phyloP scores from a whole-genome alignment of 148 eudicot species.

The Chenopodium berlandieri region DNA sequence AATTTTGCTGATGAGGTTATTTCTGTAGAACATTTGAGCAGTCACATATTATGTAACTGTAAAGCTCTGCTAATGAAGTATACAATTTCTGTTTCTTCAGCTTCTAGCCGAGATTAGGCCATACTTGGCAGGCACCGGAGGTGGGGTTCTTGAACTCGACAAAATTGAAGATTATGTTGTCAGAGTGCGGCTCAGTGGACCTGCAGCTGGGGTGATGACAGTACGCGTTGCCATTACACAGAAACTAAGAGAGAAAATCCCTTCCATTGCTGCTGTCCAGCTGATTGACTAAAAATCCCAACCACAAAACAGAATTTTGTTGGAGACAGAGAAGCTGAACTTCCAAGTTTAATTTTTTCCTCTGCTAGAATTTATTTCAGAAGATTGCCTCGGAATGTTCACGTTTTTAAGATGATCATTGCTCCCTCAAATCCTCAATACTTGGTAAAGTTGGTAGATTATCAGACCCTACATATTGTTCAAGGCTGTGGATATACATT shows the following conservation, averaged over 20 bases:
- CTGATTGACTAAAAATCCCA: conserved; percentile 47
- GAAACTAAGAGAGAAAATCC: conserved; percentile 84
- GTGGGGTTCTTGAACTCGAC: conserved; percentile 83
- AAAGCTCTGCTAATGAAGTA: not conserved
- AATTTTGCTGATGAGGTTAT: not conserved
- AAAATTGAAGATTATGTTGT: conserved; percentile 58
- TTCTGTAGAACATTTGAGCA: not conserved
- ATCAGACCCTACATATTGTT: not conserved
- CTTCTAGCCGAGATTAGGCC: conserved; percentile 84
- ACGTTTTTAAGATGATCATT: not conserved
- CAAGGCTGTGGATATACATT: not conserved
- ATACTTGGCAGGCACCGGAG: conserved; percentile 82
- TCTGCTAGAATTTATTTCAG: not conserved
- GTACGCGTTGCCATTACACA: conserved; percentile 93
- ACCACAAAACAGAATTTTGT: not conserved
- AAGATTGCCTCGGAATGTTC: not conserved
- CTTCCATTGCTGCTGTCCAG: conserved; percentile 80
- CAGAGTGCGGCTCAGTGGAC: conserved; percentile 72
- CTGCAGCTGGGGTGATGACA: conserved; percentile 93
- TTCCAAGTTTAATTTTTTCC: no score
- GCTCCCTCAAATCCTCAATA: not conserved
- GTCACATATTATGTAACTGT: not conserved
- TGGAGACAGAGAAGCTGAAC: not conserved
- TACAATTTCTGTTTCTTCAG: conserved; percentile 34
- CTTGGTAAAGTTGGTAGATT: conserved; percentile 1